A percentile compares a stretch with the other conserved stretches of the same genome.
Evolutionary conservation across 768 basidiomycete species (phyloP).

Genomic region (Multifurca ochricompacta): DNA sequence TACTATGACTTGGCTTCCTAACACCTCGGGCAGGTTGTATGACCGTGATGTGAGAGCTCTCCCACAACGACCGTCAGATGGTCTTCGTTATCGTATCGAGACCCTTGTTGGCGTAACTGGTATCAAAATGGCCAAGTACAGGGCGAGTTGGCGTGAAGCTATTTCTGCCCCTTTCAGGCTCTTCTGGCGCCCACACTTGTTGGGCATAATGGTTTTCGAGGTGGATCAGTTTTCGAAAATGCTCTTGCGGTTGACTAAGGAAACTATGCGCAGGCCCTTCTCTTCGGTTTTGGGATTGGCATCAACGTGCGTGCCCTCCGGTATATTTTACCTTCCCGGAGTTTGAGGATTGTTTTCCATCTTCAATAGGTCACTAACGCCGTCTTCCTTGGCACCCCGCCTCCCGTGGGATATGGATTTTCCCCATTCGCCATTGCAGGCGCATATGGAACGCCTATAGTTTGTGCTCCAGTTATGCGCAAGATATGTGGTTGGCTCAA

Average conservation of each 20-base stretch:
- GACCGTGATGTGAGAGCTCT: conserved; percentile 42
- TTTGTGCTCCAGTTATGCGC: conserved; percentile 22
- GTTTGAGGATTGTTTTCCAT: neutral
- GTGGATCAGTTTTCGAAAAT: conserved; percentile 17
- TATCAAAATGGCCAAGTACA: conserved; percentile 46
- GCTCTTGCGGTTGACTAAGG: neutral
- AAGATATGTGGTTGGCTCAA: neutral
- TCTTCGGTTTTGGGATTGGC: conserved; percentile 61
- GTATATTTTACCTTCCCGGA: neutral
- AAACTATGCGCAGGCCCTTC: conserved; percentile 33
- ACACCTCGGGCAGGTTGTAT: conserved; percentile 40
- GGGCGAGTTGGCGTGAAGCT: conserved; percentile 41
- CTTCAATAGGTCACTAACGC: conserved; percentile 50
- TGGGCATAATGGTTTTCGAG: conserved; percentile 40
- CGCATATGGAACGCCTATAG: conserved; percentile 49
- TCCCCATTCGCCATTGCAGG: conserved; percentile 44
- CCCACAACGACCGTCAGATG: conserved; percentile 23
- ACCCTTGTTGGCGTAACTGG: conserved; percentile 61
- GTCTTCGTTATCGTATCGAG: conserved; percentile 46
- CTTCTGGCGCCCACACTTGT: conserved; percentile 55
- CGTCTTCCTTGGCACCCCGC: conserved; percentile 51
- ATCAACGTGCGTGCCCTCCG: conserved; percentile 39
- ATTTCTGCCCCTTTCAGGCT: conserved; percentile 42
- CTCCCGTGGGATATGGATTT: conserved; percentile 47
- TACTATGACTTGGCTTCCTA: neutral